Conservation (phyloP, 306 rosid species). For the Comarum palustre region DNA sequence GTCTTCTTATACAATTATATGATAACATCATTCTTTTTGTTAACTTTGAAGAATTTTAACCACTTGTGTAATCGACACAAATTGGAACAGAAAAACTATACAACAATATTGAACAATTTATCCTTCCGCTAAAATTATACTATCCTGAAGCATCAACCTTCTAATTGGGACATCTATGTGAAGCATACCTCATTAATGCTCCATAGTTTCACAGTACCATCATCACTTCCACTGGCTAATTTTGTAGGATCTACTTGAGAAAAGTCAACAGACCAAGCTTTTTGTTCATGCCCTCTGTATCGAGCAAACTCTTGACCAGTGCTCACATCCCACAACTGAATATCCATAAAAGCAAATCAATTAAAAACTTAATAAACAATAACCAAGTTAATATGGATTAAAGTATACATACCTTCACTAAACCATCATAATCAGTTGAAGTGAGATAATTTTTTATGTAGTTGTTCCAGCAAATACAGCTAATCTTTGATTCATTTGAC, state of each 20-base stretch:
- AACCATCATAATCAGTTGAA: slow-evolving; percentile 85
- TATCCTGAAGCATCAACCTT: background rate
- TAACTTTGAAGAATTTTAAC: background rate
- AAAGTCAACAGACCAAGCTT: slow-evolving; percentile 98
- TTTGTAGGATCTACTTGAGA: slow-evolving; percentile 79
- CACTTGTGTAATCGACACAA: background rate
- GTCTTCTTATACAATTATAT: background rate
- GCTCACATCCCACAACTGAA: slow-evolving; percentile 94
- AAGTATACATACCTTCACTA: slow-evolving; percentile 66
- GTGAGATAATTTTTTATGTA: slow-evolving; percentile 90
- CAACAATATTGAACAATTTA: background rate
- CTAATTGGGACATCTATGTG: background rate
- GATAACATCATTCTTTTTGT: background rate
- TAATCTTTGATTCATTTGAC: slow-evolving; percentile 74
- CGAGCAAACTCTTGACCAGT: slow-evolving; percentile 77
- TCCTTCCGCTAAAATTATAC: background rate
- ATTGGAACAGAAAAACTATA: background rate
- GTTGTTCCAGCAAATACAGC: slow-evolving; percentile 94
- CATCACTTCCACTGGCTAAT: slow-evolving; percentile 95
- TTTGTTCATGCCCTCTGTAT: slow-evolving; percentile 66
- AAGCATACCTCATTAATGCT: slow-evolving; percentile 76
- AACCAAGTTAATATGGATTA: background rate
- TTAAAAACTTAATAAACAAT: slow-evolving; percentile 5
- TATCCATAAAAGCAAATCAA: slow-evolving; percentile 33
- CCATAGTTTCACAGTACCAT: slow-evolving; percentile 84